Evolutionary conservation across 2,329 filamentous ascomycete genomes (phyloP).

Genomic region (Hypoxylon sp.): DNA sequence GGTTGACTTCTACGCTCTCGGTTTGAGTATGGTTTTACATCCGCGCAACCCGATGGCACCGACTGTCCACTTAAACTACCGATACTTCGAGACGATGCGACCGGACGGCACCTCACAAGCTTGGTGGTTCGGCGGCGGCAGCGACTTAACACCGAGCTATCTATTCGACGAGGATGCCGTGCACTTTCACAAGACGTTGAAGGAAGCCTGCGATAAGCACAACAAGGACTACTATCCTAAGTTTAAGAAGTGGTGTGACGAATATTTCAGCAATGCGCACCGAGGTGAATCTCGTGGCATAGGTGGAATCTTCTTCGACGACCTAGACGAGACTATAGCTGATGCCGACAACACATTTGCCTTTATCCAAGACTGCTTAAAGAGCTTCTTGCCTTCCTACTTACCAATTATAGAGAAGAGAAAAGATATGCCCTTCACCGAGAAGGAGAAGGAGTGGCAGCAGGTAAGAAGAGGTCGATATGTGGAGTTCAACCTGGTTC

Average conservation of each 20-base stretch:
- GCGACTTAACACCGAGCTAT: constrained; percentile 91
- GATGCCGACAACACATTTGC: constrained; percentile 90
- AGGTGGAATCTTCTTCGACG: constrained; percentile 98
- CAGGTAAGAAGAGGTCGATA: constrained; percentile 93
- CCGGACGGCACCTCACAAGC: constrained; percentile 81
- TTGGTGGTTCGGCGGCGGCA: constrained; percentile 98
- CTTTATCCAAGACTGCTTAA: constrained; percentile 85
- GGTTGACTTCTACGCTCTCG: constrained; percentile 94
- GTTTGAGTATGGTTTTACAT: constrained; percentile 91
- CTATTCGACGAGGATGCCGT: constrained; percentile 97
- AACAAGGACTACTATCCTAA: constrained; percentile 90
- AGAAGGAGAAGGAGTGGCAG: constrained; percentile 93
- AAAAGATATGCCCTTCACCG: constrained; percentile 91
- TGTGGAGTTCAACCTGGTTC: constrained; percentile 97
- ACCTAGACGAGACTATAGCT: constrained; percentile 86
- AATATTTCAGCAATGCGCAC: constrained; percentile 96
- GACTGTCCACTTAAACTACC: constrained; percentile 97
- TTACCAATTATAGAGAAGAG: constrained; percentile 86
- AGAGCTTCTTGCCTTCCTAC: constrained; percentile 89
- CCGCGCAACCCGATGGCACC: constrained; percentile 96
- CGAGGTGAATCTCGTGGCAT: constrained; percentile 85
- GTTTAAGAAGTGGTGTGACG: constrained; percentile 98
- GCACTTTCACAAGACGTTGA: constrained; percentile 94
- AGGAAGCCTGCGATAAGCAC: constrained; percentile 91
- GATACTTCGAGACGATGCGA: constrained; percentile 96